A percentile compares a stretch with the other conserved stretches of the same genome.
Conservation (phyloP, 805 yeast genomes). For the Sugiyamaella mastotermitis region DNA sequence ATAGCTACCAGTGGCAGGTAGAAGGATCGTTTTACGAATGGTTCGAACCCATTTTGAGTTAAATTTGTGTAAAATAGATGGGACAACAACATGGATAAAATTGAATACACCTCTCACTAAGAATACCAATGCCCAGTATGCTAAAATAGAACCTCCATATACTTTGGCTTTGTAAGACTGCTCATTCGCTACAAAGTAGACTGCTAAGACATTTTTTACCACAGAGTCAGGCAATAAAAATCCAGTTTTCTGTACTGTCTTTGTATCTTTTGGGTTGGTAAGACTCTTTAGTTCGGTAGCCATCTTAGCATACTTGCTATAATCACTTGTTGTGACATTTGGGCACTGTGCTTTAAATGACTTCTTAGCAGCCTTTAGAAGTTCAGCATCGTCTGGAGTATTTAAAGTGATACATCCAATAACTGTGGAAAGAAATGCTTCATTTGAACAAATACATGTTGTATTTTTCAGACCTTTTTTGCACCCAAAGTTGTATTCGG, state of each 20-base stretch:
- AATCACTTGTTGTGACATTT: no score
- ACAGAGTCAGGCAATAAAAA: no score
- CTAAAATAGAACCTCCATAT: slow-evolving; percentile 8
- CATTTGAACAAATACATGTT: slow-evolving; percentile 4
- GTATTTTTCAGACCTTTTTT: no score
- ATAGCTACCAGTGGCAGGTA: slow-evolving; percentile 27
- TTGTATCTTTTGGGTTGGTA: no score
- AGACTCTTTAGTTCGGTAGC: no score
- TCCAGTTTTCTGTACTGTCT: no score
- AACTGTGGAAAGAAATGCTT: slow-evolving; percentile 1
- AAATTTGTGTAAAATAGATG: slow-evolving; percentile 12
- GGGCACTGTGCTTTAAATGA: no score
- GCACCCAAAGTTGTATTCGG: no score
- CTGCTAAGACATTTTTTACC: no score
- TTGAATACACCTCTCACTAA: slow-evolving; percentile 6
- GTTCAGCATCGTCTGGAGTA: slow-evolving; percentile 1
- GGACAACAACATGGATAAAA: slow-evolving; percentile 8
- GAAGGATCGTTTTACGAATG: slow-evolving; percentile 15
- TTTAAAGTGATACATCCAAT: slow-evolving; percentile 3
- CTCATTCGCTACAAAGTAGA: no score
- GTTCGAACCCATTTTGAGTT: slow-evolving; percentile 12
- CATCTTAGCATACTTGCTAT: no score
- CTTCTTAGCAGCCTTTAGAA: slow-evolving; percentile 1
- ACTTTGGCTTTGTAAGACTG: no score
- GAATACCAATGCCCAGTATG: slow-evolving; percentile 8